A percentile compares a stretch with the other conserved stretches of the same genome.
These are phyloP conservation scores for Penicillium italicum DNA, from an alignment of 2,329 filamentous ascomycete genomes.

Conservation along the genomic window DNA sequence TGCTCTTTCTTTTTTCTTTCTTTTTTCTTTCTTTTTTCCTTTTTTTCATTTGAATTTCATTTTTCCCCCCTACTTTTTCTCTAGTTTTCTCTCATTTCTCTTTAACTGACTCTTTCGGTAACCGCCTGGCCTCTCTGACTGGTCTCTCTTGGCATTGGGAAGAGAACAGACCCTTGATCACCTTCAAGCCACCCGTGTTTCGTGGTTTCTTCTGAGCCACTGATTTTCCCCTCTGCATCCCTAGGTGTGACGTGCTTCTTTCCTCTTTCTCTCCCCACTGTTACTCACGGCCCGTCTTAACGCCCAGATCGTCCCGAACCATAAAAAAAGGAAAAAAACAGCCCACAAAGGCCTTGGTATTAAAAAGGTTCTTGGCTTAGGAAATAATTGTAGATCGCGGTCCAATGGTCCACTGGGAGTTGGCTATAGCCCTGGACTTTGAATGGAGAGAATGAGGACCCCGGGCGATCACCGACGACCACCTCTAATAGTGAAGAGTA, in stretches of 20 bases:
- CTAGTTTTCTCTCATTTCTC: conserved; percentile 14
- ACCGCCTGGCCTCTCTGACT: conserved; percentile 9
- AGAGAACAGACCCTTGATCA: conserved; percentile 29
- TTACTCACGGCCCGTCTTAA: conserved; percentile 19
- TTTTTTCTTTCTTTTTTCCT: not conserved
- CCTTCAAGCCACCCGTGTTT: conserved; percentile 26
- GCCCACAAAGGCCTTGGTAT: not conserved
- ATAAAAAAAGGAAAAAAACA: not conserved
- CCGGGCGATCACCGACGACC: not conserved
- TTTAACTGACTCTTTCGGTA: conserved; percentile 18
- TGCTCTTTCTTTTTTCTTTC: not conserved
- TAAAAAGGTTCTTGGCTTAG: not conserved
- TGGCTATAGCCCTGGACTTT: not conserved
- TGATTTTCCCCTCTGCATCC: conserved; percentile 18
- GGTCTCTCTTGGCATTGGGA: conserved; percentile 10
- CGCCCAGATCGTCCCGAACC: conserved; percentile 12
- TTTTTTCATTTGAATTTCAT: not conserved
- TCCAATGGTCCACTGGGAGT: not conserved
- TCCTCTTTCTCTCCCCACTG: conserved; percentile 12
- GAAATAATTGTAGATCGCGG: not conserved
- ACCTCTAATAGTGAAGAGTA: not conserved
- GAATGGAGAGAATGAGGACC: not conserved
- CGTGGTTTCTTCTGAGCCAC: conserved; percentile 25
- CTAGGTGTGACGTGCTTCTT: conserved; percentile 14
- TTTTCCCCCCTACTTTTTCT: not conserved